Base-by-base conservation (phyloP, 495 filamentous ascomycete species). In the Pseudoneurospora amorphoporcata region DNA sequence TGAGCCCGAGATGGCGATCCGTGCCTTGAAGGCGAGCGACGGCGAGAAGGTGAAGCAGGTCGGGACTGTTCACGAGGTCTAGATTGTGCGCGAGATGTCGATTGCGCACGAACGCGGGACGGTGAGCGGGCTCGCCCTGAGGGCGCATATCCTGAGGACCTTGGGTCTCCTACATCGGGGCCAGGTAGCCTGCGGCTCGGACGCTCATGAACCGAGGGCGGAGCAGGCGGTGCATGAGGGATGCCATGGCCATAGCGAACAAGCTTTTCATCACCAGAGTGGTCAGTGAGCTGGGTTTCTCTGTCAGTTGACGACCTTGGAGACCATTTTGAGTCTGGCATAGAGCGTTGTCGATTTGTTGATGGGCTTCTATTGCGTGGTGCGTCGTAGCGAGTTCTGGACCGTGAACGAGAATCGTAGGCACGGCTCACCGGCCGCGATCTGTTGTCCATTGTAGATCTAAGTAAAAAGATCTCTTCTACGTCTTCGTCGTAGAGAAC, bases 291-390 rank as follows among this genome's bases (percentile, higher is more conserved):
- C 19, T 80, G 80, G 35, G 79, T 80, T 39, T 84, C 82, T 72
- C 77, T 71, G 39, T 84, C 82, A 8, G 82, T 79, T 3, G 83
- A 83, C 68, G 79, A 80, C 70, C 75, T 79, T 39, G 79, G 78
- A 3, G 81, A 82, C 61, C 77, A 78, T 61, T 76, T 81, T 61
- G 81, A 85, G 17, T 77, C 82, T 37, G 79, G 82, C 53, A 79
- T 81, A 12, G 81, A 84, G 14, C 81, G 80, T 69, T 83, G 81
- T 32, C 74, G 73, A 61, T 79, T 81, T 23, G 78, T 81, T 12
- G 83, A 83, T 14, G 53, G 53, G 14, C 53, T 65, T 65, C 53
- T 65, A 17, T 65, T 65, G 29, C 53, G 53, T 6, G 53, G 29
- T 65, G 29, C 53, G 7, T 65, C 53, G 53, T 65, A 65, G 7